A percentile compares a stretch with the other conserved stretches of the same genome.
Evolutionary conservation across 495 filamentous ascomycete species (phyloP).

Genomic region (Lophium mytilinum): DNA sequence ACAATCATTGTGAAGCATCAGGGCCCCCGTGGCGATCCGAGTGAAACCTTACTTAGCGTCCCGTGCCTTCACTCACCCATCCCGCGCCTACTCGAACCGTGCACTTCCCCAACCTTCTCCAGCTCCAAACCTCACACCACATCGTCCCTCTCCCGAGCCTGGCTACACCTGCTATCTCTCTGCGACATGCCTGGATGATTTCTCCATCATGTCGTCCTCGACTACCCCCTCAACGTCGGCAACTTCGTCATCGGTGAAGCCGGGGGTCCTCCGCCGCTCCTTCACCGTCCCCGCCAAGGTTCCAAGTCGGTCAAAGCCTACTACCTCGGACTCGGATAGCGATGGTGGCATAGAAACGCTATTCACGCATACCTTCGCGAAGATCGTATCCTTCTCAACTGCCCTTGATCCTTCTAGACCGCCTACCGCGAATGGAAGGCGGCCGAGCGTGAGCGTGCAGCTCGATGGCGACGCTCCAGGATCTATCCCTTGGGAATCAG

Average conservation of each 20-base stretch:
- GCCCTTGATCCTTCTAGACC: constrained; percentile 7
- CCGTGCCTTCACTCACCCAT: background rate
- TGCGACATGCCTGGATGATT: constrained; percentile 4
- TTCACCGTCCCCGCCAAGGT: constrained; percentile 51
- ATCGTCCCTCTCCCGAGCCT: background rate
- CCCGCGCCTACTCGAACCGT: background rate
- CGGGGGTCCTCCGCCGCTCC: constrained; percentile 17
- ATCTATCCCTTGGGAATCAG: constrained; percentile 65
- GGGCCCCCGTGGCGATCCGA: background rate
- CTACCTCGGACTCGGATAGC: constrained; percentile 4
- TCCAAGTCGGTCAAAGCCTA: constrained; percentile 2
- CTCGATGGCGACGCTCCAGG: constrained; percentile 17
- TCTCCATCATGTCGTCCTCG: constrained; percentile 19
- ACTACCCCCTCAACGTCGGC: constrained; percentile 7
- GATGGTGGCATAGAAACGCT: constrained; percentile 55
- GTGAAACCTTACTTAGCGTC: background rate
- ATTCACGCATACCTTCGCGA: constrained; percentile 41
- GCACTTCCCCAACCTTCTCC: background rate
- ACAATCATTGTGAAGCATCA: background rate
- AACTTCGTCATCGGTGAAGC: constrained; percentile 1
- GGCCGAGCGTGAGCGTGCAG: constrained; percentile 1
- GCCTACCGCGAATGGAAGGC: constrained; percentile 23
- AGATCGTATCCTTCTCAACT: constrained; percentile 39
- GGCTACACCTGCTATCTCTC: background rate
- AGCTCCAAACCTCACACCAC: background rate